Evolutionary conservation across 129 eudicot genomes (phyloP).

Genomic region (Arctium minus): DNA sequence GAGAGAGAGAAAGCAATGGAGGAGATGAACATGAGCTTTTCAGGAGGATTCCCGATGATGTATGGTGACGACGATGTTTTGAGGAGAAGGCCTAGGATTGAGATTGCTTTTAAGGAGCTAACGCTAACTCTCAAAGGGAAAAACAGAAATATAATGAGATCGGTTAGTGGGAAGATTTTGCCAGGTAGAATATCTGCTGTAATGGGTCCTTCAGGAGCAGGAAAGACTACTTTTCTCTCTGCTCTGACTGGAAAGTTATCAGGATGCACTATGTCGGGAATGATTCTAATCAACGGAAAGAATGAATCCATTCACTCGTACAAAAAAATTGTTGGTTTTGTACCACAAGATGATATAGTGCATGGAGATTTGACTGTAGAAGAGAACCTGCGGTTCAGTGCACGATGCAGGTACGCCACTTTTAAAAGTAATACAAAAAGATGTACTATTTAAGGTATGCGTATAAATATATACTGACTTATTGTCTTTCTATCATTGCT

Average conservation of each 20-base stretch:
- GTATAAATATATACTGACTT: background rate
- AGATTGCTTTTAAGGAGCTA: constrained; percentile 80
- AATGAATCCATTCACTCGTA: constrained; percentile 70
- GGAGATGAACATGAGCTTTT: constrained; percentile 56
- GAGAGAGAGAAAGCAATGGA: constrained; percentile 98
- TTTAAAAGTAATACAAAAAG: background rate
- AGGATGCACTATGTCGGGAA: constrained; percentile 68
- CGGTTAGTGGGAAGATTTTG: constrained; percentile 68
- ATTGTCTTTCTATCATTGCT: constrained; percentile 25
- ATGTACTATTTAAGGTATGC: background rate
- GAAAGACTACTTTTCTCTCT: constrained; percentile 88
- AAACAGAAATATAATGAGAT: constrained; percentile 74
- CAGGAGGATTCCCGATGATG: constrained; percentile 66
- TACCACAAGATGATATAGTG: constrained; percentile 95
- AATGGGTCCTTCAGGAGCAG: constrained; percentile 99
- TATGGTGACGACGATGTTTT: constrained; percentile 33
- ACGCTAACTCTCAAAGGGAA: constrained; percentile 75
- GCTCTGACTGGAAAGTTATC: constrained; percentile 69
- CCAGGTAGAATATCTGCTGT: constrained; percentile 96
- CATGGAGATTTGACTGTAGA: constrained; percentile 97
- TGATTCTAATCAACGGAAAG: constrained; percentile 72
- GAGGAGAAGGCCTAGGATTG: constrained; percentile 64
- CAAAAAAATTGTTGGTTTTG: constrained; percentile 82
- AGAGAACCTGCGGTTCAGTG: constrained; percentile 86
- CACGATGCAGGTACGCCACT: constrained; percentile 79